These are phyloP conservation scores for Bisporella sp. DNA, from an alignment of 2,329 filamentous ascomycete species.

Conservation along the genomic window DNA sequence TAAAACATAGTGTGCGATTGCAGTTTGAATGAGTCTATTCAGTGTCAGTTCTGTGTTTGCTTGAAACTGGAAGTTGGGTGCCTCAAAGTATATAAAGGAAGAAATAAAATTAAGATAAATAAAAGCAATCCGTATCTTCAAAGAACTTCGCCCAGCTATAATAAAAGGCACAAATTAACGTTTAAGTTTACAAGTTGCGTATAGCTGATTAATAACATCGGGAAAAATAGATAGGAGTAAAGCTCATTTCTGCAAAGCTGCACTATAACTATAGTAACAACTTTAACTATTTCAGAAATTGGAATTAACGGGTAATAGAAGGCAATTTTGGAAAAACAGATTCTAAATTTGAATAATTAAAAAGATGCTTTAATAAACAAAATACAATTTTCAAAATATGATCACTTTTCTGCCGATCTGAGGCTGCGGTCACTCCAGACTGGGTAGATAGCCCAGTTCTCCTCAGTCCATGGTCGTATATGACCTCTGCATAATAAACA, in stretches of 20 bases:
- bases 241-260: no score
- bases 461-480: constrained; percentile 1
- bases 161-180: no score
- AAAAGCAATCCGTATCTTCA: no score
- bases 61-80: not conserved
- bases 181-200: no score
- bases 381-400: not conserved
- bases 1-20: constrained; percentile 81
- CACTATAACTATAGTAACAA: no score
- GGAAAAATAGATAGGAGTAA: no score
- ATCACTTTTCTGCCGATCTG: not conserved
- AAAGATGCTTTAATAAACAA: not conserved
- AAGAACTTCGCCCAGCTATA: no score
- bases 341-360: not conserved
- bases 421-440: not conserved
- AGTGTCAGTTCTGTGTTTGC: not conserved
- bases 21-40: constrained; percentile 64
- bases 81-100: no score
- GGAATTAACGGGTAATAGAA: no score
- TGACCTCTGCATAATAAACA: no score
- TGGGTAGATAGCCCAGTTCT: not conserved
- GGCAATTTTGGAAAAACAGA: not conserved
- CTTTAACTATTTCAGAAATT: no score
- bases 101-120: not conserved
- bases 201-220: no score